A percentile compares a stretch with the other conserved stretches of the same genome.
Conservation (phyloP, 352 stramenopile genomes). For the Phytophthora pseudosyringae region DNA sequence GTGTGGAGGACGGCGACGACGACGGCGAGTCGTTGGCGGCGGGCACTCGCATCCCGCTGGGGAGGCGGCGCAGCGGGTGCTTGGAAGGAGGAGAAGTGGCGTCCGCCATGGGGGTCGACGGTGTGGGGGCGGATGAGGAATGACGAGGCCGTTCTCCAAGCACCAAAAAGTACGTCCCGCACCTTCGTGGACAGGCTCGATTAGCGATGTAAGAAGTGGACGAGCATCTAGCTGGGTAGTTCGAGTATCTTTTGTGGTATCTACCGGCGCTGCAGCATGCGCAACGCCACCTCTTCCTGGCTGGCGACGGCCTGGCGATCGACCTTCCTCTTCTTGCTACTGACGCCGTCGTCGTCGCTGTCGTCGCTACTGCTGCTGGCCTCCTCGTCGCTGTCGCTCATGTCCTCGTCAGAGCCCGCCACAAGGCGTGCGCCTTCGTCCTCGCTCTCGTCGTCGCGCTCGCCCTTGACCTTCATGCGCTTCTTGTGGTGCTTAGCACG, state of each 20-base stretch:
- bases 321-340: constrained; percentile 43
- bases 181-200: constrained; percentile 13
- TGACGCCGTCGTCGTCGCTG: constrained; percentile 32
- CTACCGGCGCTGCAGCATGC: constrained; percentile 75
- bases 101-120: constrained; percentile 14
- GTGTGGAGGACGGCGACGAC: not conserved
- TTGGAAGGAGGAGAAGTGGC: constrained; percentile 19
- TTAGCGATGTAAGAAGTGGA: constrained; percentile 12
- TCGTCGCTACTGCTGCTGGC: constrained; percentile 39
- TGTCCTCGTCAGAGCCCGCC: constrained; percentile 50
- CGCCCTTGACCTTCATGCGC: constrained; percentile 84
- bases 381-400: constrained; percentile 44
- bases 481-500: constrained; percentile 91
- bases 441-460: constrained; percentile 58
- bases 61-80: constrained; percentile 25
- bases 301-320: constrained; percentile 57
- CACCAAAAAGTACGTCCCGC: constrained; percentile 16
- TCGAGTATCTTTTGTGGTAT: constrained; percentile 12
- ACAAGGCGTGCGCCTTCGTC: constrained; percentile 40
- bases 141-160: constrained; percentile 9
- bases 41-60: constrained; percentile 30
- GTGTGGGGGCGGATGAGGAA: not conserved
- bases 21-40: not conserved
- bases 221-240: constrained; percentile 5
- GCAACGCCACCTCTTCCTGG: constrained; percentile 84